Percentiles rank a stretch among this genome's conserved stretches.
Evolutionary conservation across 1,284 basidiomycete genomes (phyloP).

Genomic region (Trichosporon inkin): DNA sequence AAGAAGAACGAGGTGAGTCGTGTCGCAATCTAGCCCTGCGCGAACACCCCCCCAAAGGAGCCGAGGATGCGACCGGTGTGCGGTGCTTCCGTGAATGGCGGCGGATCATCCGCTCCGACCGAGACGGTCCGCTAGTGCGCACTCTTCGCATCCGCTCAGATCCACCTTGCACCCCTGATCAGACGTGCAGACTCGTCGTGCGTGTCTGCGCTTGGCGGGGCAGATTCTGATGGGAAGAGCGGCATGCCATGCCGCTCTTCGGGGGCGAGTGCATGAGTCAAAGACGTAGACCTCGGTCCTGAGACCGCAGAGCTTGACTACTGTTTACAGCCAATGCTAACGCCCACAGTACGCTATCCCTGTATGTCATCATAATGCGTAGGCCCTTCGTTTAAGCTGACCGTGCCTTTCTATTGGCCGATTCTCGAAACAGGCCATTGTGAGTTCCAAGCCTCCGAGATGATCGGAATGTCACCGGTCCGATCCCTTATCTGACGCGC

Average conservation of each 20-base stretch:
- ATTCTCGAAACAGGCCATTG: conserved; percentile 57
- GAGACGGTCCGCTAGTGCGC: too few relatives aligned
- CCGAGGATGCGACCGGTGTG: neutral
- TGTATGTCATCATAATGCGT: conserved; percentile 55
- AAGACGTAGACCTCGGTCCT: neutral
- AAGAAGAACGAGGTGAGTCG: conserved; percentile 68
- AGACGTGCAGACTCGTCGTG: neutral
- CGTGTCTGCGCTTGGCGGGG: neutral
- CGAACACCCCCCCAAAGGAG: neutral
- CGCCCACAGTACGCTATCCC: conserved; percentile 70
- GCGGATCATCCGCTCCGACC: too few relatives aligned
- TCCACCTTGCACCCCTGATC: neutral
- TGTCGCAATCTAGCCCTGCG: neutral
- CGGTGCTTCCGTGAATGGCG: neutral
- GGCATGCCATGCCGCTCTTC: conserved; percentile 2
- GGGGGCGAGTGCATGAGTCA: neutral
- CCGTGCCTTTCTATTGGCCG: neutral
- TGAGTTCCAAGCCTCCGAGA: conserved; percentile 51
- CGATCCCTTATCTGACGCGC: neutral
- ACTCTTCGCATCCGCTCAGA: neutral
- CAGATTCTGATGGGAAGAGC: neutral
- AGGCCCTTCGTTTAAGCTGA: conserved; percentile 5
- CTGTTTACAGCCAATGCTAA: conserved; percentile 14
- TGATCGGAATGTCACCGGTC: neutral
- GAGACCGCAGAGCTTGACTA: neutral